These are phyloP conservation scores for Exserohilum rostratum DNA, from an alignment of 2,329 filamentous ascomycete species.

Conservation along the genomic window DNA sequence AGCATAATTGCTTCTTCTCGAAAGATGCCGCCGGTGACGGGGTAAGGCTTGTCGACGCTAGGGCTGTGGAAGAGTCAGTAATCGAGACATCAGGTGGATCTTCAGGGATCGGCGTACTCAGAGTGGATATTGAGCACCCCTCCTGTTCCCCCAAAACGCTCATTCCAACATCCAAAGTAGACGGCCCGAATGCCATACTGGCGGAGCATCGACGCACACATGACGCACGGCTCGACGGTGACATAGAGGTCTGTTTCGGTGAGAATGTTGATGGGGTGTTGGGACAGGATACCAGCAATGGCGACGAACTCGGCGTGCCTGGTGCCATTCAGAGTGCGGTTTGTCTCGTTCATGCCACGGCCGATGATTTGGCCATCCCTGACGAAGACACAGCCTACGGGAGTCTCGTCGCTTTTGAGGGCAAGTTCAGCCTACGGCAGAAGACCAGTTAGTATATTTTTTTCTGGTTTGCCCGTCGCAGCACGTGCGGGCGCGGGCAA, in stretches of 20 bases:
- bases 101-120: conserved; percentile 54
- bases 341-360: conserved; percentile 95
- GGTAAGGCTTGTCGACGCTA: conserved; percentile 78
- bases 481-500: not conserved
- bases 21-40: conserved; percentile 84
- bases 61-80: conserved; percentile 51
- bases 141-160: conserved; percentile 95
- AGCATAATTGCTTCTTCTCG: conserved; percentile 92
- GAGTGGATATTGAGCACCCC: conserved; percentile 87
- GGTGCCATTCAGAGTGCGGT: conserved; percentile 65
- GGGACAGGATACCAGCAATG: conserved; percentile 68
- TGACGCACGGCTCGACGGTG: conserved; percentile 97
- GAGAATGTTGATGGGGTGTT: conserved; percentile 71
- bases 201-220: conserved; percentile 92
- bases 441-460: conserved; percentile 28
- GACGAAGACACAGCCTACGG: conserved; percentile 94
- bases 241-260: conserved; percentile 84
- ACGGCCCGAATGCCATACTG: conserved; percentile 89
- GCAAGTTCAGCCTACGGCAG: conserved; percentile 76
- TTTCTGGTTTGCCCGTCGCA: not conserved
- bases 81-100: not conserved
- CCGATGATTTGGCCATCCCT: conserved; percentile 80
- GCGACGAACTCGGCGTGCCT: conserved; percentile 96
- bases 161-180: conserved; percentile 94
- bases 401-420: conserved; percentile 82